Conservation (phyloP, 1,139 yeast species). For the Pichia sp. region DNA sequence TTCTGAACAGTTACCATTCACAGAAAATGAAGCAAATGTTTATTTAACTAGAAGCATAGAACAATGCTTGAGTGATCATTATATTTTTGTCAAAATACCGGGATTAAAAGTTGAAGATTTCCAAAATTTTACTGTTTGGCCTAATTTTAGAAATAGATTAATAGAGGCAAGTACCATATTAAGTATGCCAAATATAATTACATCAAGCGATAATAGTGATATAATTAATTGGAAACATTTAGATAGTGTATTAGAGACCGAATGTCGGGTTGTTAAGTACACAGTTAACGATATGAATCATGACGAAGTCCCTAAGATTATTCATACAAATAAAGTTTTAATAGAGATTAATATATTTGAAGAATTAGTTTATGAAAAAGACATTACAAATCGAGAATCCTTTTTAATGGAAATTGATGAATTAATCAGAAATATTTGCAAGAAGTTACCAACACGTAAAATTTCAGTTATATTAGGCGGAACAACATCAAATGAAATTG, state of each 20-base stretch:
- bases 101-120: constrained; percentile 60
- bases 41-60: constrained; percentile 46
- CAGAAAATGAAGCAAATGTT: constrained; percentile 37
- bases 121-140: constrained; percentile 43
- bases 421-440: constrained; percentile 40
- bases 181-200: constrained; percentile 47
- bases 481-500: constrained; percentile 17
- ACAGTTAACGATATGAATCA: constrained; percentile 36
- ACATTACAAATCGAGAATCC: constrained; percentile 28
- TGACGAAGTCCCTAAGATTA: constrained; percentile 43
- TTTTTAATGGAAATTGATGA: constrained; percentile 42
- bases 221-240: constrained; percentile 38
- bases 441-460: constrained; percentile 66
- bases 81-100: constrained; percentile 63
- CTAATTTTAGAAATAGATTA: constrained; percentile 48
- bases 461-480: constrained; percentile 49
- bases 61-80: constrained; percentile 65
- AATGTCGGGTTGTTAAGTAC: constrained; percentile 45
- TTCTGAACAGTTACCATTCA: constrained; percentile 31
- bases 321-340: constrained; percentile 56
- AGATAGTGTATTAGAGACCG: constrained; percentile 37
- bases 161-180: constrained; percentile 58
- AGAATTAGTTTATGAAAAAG: constrained; percentile 16
- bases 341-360: constrained; percentile 44
- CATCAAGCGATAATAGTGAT: constrained; percentile 8